Base-by-base conservation (phyloP, 2,329 filamentous ascomycete species). In the Xylariaceae sp. region DNA sequence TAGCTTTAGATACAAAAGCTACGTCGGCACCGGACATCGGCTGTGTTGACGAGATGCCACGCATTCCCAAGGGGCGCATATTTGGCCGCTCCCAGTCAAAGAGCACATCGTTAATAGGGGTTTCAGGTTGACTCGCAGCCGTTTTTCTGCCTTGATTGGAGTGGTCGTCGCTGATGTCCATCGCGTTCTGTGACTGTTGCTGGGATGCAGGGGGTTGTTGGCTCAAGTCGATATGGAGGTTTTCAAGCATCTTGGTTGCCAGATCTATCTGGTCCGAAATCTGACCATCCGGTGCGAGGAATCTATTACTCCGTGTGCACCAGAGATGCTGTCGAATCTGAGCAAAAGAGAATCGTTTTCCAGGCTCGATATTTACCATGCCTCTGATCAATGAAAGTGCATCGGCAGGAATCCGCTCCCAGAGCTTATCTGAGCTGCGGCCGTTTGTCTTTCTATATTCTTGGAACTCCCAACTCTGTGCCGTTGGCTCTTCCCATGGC, bases 201-300 rank as follows among this genome's bases (percentile, higher is more conserved):
- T 65, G 60, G 42, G 66, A 62, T 55, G 76, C 78, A 9, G 79
- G 74, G 3, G 86, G 84, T 56, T 83, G 77, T 64, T 87, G 81
- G 51, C 79, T 85, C 67, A 97, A 91, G 71, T 96, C 89, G 68
- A 99, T 95, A 60, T 84, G 88, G 12, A 99, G 81, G 53, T 85
- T 88, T 68, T 95, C 89, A 52, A 99, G 85, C 89, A 99, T 96
- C 67, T 89, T 85, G 0, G 94, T 95, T n/a, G 94, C 94, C 46
- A 99, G 78, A 52, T 84, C 83, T 58, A 97, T 76, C 1, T 89
- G 89, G 65, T 97, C 89, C 8, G 81, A 81, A 35, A 91, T 80
- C 60, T 79, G 83, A 62, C 92, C 92, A 57, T 91, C 86, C 0
- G 80, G 67, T 3, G 85, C 84, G 48, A 97, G 78, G 64, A 91